Conservation (phyloP, 306 rosid genomes). For the Fagus sylvatica region DNA sequence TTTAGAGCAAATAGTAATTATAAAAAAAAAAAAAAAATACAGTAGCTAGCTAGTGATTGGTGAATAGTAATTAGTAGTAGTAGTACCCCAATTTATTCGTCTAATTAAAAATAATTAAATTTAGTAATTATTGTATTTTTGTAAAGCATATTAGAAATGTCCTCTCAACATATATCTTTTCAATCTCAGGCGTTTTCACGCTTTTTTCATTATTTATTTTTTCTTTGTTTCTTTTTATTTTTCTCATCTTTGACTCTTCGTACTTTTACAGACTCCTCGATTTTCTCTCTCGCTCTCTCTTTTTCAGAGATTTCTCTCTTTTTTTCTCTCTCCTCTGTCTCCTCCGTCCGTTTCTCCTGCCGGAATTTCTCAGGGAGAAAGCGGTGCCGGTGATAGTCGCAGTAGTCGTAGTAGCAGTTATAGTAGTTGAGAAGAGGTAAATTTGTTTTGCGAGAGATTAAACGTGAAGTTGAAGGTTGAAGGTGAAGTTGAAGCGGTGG, state of each 20-base stretch:
- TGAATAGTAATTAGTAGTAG: too few relatives aligned
- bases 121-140: too few relatives aligned
- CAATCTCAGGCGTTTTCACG: constrained; percentile 26
- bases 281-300: constrained; percentile 41
- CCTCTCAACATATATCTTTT: constrained; percentile 12
- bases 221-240: constrained; percentile 19
- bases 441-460: too few relatives aligned
- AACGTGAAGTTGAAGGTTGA: neutral
- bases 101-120: too few relatives aligned
- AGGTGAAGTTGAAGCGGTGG: neutral
- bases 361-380: constrained; percentile 18
- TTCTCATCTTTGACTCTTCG: constrained; percentile 60
- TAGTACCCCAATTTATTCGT: too few relatives aligned
- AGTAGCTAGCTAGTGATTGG: neutral
- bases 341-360: constrained; percentile 27
- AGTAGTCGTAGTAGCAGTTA: too few relatives aligned
- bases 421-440: too few relatives aligned
- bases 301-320: constrained; percentile 44
- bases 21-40: neutral
- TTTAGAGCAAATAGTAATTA: neutral
- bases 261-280: constrained; percentile 48
- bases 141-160: neutral
- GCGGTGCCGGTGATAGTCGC: neutral
- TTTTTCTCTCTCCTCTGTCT: constrained; percentile 47
- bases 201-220: constrained; percentile 17